phyloP scores from a whole-genome alignment of 345 rosid species.

The Salix purpurea region DNA sequence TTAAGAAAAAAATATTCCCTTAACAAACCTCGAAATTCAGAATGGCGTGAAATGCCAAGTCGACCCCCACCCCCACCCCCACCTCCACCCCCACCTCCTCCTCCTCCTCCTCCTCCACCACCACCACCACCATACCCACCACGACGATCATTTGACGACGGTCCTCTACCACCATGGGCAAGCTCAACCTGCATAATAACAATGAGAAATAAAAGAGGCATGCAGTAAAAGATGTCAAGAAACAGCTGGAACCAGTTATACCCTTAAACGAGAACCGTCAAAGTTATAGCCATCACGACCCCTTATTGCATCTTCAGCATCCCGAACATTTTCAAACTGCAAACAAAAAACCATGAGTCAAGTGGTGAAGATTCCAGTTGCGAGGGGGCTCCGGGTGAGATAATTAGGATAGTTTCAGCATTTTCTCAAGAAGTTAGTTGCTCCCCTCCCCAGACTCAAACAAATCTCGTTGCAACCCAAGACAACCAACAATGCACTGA shows the following conservation, averaged over 20 bases:
- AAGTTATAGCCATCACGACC: slow-evolving; percentile 64
- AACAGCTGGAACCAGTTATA: slow-evolving; percentile 11
- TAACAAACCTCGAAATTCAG: slow-evolving; percentile 81
- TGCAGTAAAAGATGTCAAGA: not conserved
- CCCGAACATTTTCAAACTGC: slow-evolving; percentile 48
- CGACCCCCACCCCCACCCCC: slow-evolving; percentile 25
- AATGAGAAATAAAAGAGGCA: not conserved
- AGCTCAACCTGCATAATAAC: slow-evolving; percentile 72
- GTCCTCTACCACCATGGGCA: slow-evolving; percentile 67
- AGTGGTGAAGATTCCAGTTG: not conserved
- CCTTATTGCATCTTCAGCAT: slow-evolving; percentile 59
- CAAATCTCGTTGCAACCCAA: not conserved
- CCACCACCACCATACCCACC: slow-evolving; percentile 16
- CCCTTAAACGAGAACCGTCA: slow-evolving; percentile 54
- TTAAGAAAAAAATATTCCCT: not conserved
- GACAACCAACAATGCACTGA: not conserved
- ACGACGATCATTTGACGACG: slow-evolving; percentile 27
- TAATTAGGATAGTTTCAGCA: not conserved
- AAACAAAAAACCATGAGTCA: not conserved
- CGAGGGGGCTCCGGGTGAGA: not conserved
- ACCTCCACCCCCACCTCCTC: not conserved
- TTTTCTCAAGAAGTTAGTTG: not conserved
- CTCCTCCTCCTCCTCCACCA: slow-evolving; percentile 18
- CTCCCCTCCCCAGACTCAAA: not conserved
- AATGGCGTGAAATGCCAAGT: slow-evolving; percentile 58